Evolutionary conservation across 2,329 filamentous ascomycete genomes (phyloP), one percentile per base, ranked within the genome.

Genomic region (Diaporthe longicolla): DNA sequence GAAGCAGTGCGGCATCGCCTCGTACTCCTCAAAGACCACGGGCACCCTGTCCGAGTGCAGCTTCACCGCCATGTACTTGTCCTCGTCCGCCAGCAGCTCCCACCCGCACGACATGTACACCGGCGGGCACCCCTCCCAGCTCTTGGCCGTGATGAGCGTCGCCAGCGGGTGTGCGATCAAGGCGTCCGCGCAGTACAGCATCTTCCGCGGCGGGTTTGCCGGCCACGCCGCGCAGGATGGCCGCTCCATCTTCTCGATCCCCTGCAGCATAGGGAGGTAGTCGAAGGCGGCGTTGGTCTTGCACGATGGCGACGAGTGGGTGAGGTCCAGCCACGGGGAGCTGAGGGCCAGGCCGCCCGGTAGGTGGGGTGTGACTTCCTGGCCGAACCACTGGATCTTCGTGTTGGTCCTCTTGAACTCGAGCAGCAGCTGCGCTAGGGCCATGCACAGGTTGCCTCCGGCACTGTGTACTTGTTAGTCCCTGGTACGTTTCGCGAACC

Each of bases 1-100:
- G 79, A 94, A 96, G 77, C 90, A 91, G 82, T 95, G 94, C 71
- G 94, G 93, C 94, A 96, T 96, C 4, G 90, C 92, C 81, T 95
- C 92, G 80, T 91, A 97, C 82, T 94, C 90, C 80, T 94, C 90
- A 78, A 91, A 93, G 4, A 90, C 86, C 0, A 95, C 89, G 0
- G 79, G 79, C 0, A 92, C 92, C 7, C 89, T 90, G 59, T 93
- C 89, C 10, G 78, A 76, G 21, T 85, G 85, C 15, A 93, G 85
- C 52, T 87, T 86, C 54, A 84, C 82, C 0, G 91, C 93, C 2
- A 94, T 79, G 70, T 90, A 89, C 76, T 87, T 87, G 74, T 87
- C 87, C 81, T 95, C 93, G 80, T 94, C 93, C 1, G 89, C 85
- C 13, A 96, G 85, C 77, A 93, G 87, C 82, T 97, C 94, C 85